Base-by-base conservation (phyloP, 106 monocot genomes). In the Apostasia shenzhenica region DNA sequence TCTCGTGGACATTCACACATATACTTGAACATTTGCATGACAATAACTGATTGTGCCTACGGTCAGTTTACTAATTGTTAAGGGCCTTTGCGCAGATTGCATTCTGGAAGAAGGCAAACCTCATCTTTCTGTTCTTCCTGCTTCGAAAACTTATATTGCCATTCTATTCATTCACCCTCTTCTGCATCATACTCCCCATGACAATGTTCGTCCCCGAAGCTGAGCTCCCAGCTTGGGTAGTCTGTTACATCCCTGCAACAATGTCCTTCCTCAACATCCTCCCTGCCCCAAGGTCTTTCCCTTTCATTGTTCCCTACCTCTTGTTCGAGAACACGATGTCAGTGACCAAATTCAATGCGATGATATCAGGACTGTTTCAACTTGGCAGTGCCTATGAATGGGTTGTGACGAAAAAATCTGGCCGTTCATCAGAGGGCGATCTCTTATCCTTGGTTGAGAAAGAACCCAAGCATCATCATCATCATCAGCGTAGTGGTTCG, bases 301-400 rank as follows among this genome's bases (percentile, higher is more conserved):
- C 95, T 0, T 97, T 97, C 80, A 92, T 97, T 11, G 88, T 97
- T 76, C 95, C 95, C 1, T 95, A 91, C 72, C 88, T 95, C 13
- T 84, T 95, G 3, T 95, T 95, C 0, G 95, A 97, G 70, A 97
- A 97, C 82, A 97, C 95, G 57, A 92, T 97, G 95, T 97, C 95
- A 0, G 95, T 97, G 44, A 97, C 95, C 45, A 97, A 97, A 57
- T 97, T 97, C 80, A 91, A 86, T 48, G 95, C 95, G 42, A 97
- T 97, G 95, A 79, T 97, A 66, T 97, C 95, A 0, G 95, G 95
- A 50, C 73, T 97, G 2, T 89, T 92, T 75, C 92, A 97, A 69
- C 82, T 97, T 1, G 92, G 92, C 0, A 89, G 82, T 46, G 86
- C 91, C 5, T 92, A 92, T 11, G 92, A 97, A 61, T 97, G 95